phyloP scores from a whole-genome alignment of 129 eudicot genomes.

The Flaveria bidentis region DNA sequence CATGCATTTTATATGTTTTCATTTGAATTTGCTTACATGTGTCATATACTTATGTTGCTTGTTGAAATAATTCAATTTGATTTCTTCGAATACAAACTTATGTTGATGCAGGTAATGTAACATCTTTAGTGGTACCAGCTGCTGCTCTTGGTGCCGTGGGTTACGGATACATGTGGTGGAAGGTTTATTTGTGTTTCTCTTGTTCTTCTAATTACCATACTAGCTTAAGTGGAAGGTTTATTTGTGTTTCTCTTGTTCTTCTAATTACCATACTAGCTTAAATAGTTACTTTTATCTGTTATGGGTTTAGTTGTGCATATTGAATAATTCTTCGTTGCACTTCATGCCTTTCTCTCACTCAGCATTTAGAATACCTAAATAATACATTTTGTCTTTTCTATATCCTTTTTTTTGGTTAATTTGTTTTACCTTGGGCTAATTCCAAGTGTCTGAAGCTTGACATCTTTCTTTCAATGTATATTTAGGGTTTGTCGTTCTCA shows the following conservation, averaged over 20 bases:
- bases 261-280: neutral
- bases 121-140: slow-evolving; percentile 72
- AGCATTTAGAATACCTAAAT: slow-evolving; percentile 19
- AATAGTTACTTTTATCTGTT: neutral
- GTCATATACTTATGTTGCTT: slow-evolving; percentile 19
- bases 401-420: neutral
- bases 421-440: slow-evolving; percentile 1
- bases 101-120: slow-evolving; percentile 42
- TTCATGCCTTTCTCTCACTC: slow-evolving; percentile 10
- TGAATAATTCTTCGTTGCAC: neutral
- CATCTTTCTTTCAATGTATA: slow-evolving; percentile 26
- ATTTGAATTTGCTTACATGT: slow-evolving; percentile 10
- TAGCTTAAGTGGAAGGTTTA: slow-evolving; percentile 74
- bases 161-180: slow-evolving; percentile 99
- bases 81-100: neutral
- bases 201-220: neutral
- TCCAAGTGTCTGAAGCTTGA: slow-evolving; percentile 12
- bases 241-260: slow-evolving; percentile 10
- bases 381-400: slow-evolving; percentile 10
- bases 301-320: neutral
- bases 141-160: slow-evolving; percentile 81
- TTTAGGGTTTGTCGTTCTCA: slow-evolving; percentile 73
- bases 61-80: slow-evolving; percentile 7
- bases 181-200: slow-evolving; percentile 45
- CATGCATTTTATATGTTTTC: slow-evolving; percentile 14